Percentiles rank a stretch among this genome's conserved stretches.
Evolutionary conservation across 2,329 filamentous ascomycete genomes (phyloP).

Genomic region (Trichoderma gracile): DNA sequence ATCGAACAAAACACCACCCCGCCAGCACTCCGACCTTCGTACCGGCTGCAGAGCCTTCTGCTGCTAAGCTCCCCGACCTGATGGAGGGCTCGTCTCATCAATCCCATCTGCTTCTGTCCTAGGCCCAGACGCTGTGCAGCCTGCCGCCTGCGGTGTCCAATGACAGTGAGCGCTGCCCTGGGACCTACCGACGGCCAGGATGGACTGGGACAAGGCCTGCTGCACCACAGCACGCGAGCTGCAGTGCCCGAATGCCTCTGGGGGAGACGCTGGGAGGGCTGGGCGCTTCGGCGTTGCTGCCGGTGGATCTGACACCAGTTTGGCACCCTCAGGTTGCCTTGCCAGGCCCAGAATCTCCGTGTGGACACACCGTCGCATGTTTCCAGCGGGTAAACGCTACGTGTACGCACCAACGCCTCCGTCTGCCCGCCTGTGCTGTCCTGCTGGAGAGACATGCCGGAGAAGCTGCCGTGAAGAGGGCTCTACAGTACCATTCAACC

Average conservation of each 20-base stretch:
- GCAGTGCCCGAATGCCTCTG: constrained; percentile 29
- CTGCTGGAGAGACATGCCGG: neutral
- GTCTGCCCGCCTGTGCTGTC: neutral
- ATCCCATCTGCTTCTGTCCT: constrained; percentile 1
- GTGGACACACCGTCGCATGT: constrained; percentile 25
- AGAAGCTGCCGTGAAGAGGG: constrained; percentile 9
- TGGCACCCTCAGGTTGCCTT: constrained; percentile 15
- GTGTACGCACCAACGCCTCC: neutral
- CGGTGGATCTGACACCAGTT: constrained; percentile 22
- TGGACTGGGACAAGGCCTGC: constrained; percentile 13
- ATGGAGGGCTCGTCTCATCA: constrained; percentile 22
- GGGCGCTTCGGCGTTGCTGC: constrained; percentile 22
- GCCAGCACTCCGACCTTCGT: neutral
- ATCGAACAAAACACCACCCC: neutral
- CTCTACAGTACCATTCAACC: too few species aligned
- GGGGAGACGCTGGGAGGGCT: constrained; percentile 1
- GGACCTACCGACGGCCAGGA: constrained; percentile 24
- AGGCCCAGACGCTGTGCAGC: constrained; percentile 14
- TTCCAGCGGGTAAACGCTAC: constrained; percentile 12
- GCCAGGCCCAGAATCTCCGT: constrained; percentile 24
- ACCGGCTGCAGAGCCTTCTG: neutral
- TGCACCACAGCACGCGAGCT: constrained; percentile 30
- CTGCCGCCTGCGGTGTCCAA: constrained; percentile 24
- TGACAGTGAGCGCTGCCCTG: constrained; percentile 18
- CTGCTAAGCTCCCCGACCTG: constrained; percentile 9